Base-by-base conservation (phyloP, 1,284 basidiomycete genomes). In the Pterulicium gracile region DNA sequence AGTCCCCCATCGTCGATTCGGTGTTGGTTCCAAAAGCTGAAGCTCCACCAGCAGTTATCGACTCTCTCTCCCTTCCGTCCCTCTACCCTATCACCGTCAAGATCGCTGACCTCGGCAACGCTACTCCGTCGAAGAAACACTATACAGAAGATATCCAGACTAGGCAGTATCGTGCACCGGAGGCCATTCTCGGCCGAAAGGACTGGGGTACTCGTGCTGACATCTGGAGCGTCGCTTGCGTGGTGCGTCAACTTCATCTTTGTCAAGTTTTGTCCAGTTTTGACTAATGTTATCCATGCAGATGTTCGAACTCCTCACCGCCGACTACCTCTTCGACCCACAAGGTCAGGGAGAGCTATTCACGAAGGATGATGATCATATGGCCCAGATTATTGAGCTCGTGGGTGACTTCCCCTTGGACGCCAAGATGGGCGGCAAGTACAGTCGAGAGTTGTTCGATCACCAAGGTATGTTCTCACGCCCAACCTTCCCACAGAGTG, bases 81-180 rank as follows among this genome's bases (percentile, higher is more conserved):
- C 55, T 54, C 3, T 66, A 64, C 18, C 73, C 75, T 1, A 81
- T 94, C 56, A 81, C 76, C n/a, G 77, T 94, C 62, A 94, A 94
- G 72, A 92, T 94, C 54, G 90, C 91, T 24, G 90, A 94, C 61
- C 67, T 94, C 40, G 90, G 88, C 21, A 92, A 92, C 59, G 89
- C 88, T 18, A 89, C 88, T 19, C 85, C 83, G 1, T 81, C 80
- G 14, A 83, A 76, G 57, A 77, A 80, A 53, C 91, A 93, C 60
- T 94, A 79, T 58, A 93, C 90, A 7, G 89, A 94, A 58, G 91
- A 94, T 61, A 95, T 95, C 52, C 92, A 95, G 65, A 95, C 92
- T 24, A 75, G 92, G 23, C 92, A 95, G 60, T 95, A 95, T 61
- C 83, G 91, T 50, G 79, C 85, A 24, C 92, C 92, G 3, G 91